A percentile compares a stretch with the other conserved stretches of the same genome.
phyloP scores from a whole-genome alignment of 305 asterid genomes.

The Solanum chacoense region DNA sequence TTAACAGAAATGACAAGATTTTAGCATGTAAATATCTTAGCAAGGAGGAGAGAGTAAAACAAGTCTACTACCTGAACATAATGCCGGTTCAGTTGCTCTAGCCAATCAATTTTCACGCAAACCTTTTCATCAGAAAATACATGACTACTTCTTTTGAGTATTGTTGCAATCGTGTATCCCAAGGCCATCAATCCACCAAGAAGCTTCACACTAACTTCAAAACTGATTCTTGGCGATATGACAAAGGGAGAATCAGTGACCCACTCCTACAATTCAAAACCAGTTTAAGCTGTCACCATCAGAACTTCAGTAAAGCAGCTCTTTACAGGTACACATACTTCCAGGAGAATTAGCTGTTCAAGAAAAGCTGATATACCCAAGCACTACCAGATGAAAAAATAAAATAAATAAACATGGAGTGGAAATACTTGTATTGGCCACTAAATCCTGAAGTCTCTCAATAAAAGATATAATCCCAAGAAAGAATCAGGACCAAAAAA shows the following conservation, averaged over 20 bases:
- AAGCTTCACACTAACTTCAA: slow-evolving; percentile 97
- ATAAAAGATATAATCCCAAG: background rate
- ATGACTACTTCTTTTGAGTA: slow-evolving; percentile 94
- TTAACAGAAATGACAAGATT: background rate
- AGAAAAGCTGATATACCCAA: background rate
- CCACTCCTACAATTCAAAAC: slow-evolving; percentile 71
- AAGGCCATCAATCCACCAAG: slow-evolving; percentile 99
- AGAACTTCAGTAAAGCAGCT: background rate
- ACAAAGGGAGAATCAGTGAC: slow-evolving; percentile 93
- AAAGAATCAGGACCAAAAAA: background rate
- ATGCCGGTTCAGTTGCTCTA: slow-evolving; percentile 87
- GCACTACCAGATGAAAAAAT: background rate
- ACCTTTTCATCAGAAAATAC: slow-evolving; percentile 72
- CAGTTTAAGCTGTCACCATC: background rate
- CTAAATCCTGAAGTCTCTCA: background rate
- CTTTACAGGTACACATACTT: background rate
- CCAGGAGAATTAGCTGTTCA: background rate
- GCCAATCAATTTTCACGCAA: slow-evolving; percentile 90
- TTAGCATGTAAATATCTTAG: background rate
- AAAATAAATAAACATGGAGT: background rate
- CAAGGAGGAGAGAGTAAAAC: background rate
- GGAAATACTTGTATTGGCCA: background rate
- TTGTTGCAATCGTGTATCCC: slow-evolving; percentile 97
- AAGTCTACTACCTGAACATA: slow-evolving; percentile 67
- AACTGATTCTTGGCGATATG: slow-evolving; percentile 97